Conservation (phyloP, 1,284 basidiomycete species). For the Wolfiporia cocos region DNA sequence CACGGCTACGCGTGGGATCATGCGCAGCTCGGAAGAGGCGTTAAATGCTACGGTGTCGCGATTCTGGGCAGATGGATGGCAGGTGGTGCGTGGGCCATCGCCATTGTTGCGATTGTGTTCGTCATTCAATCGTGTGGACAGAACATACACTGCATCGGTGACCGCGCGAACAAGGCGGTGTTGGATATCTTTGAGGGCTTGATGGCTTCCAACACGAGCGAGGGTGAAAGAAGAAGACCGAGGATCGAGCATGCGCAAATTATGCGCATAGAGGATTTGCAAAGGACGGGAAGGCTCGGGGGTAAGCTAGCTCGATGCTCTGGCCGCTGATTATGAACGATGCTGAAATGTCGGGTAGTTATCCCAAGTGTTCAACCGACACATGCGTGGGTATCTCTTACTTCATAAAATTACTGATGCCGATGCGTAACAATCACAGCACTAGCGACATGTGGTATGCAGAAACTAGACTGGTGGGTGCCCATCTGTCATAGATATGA, state of each 20-base stretch:
- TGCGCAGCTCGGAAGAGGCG: conserved; percentile 50
- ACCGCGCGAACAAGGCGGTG: conserved; percentile 78
- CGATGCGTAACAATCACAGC: too few relatives aligned
- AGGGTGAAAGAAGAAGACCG: conserved; percentile 47
- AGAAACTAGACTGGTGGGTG: conserved; percentile 63
- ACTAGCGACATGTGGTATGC: conserved; percentile 93
- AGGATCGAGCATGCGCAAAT: conserved; percentile 93
- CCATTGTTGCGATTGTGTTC: not conserved
- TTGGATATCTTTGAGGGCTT: conserved; percentile 74
- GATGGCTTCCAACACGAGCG: conserved; percentile 23
- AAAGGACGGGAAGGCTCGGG: conserved; percentile 65
- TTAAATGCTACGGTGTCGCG: conserved; percentile 51
- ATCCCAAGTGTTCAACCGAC: conserved; percentile 93
- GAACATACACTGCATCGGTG: conserved; percentile 92
- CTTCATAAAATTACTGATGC: too few relatives aligned
- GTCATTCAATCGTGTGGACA: conserved; percentile 21
- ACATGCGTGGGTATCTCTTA: conserved; percentile 72
- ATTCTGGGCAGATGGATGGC: conserved; percentile 66
- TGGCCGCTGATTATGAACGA: not conserved
- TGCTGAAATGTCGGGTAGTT: conserved; percentile 39
- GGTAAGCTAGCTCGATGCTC: conserved; percentile 35
- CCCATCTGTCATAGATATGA: not conserved
- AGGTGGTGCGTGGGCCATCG: conserved; percentile 47
- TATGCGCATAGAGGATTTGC: conserved; percentile 62
- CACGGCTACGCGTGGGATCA: conserved; percentile 61